Conservation (phyloP, 345 rosid genomes). For the Jatropha curcas region DNA sequence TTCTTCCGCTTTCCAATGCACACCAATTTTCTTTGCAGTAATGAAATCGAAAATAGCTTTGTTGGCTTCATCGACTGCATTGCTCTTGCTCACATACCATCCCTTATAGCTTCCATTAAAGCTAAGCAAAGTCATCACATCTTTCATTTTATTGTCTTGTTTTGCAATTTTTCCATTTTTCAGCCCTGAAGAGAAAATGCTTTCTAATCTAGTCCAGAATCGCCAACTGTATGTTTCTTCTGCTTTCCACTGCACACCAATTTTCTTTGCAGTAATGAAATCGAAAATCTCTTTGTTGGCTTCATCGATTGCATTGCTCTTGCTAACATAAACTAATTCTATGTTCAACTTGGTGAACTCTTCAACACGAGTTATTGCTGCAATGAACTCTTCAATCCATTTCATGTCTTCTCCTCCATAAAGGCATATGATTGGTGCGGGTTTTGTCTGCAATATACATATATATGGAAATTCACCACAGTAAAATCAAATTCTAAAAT, state of each 20-base stretch:
- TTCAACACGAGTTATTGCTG: too few species aligned
- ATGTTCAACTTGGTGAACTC: background rate
- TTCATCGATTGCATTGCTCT: conserved; percentile 24
- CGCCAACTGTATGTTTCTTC: background rate
- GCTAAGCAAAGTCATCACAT: background rate
- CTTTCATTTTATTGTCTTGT: background rate
- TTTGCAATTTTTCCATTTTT: background rate
- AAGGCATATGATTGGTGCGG: too few species aligned
- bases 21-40: background rate
- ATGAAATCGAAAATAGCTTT: conserved; percentile 1
- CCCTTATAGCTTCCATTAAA: background rate
- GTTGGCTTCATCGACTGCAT: background rate
- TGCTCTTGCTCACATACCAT: too few species aligned
- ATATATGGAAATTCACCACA: too few species aligned
- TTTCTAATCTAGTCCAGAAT: background rate
- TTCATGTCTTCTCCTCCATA: too few species aligned
- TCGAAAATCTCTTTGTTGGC: background rate
- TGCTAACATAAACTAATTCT: conserved; percentile 39
- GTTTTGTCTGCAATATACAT: too few species aligned
- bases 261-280: too few species aligned
- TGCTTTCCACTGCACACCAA: background rate
- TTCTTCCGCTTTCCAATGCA: background rate
- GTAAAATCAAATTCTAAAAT: too few species aligned
- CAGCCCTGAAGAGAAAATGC: background rate
- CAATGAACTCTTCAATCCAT: too few species aligned